Evolutionary conservation across 257 asterid genomes (phyloP), one percentile per base, ranked within the genome.

Genomic region (Haberlea rhodopensis): DNA sequence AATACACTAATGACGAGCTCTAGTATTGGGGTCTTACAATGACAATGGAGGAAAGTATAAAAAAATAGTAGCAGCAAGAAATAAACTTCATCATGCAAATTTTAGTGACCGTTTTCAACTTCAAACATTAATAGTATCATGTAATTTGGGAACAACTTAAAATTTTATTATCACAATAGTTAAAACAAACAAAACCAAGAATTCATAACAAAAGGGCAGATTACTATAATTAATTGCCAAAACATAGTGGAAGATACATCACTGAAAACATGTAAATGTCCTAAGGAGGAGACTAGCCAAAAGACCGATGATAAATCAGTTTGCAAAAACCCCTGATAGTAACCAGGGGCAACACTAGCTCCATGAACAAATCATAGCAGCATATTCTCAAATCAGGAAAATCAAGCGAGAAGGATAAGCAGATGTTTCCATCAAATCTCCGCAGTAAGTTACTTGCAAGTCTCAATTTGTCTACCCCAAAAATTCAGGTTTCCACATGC

Each of bases 321-420:
- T 32, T 0, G 11, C 40, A 32, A 32, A 6, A 8, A 8, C 3
- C 10, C 10, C n/a, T n/a, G n/a, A n/a, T n/a, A n/a, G n/a, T n/a
- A n/a, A 32, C 8, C 55, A 13, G 57, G 56, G 9, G 28, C n/a
- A n/a, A n/a, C n/a, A n/a, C n/a, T n/a, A n/a, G n/a, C 46, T 56
- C 23, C 71, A 57, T 8, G 63, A 24, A 37, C 6, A 32, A 66
- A 55, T n/a, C 32, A 3, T 24, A 34, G 46, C 13, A 21, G 55
- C n/a, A 23, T 15, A 40, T 23, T 40, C 24, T 15, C 25, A 25
- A 53, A 66, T 53, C 29, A 10, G 9, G 49, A 65, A 9, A 26
- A 40, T 31, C 27, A 8, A 24, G 21, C 45, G 6, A 5, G 19
- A 28, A 37, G 25, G 37, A 21, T 26, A 53, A 51, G 8, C 8